These are phyloP conservation scores for Pyrrhoderma lamaoense DNA, from an alignment of 1,284 basidiomycete species.

Conservation along the genomic window DNA sequence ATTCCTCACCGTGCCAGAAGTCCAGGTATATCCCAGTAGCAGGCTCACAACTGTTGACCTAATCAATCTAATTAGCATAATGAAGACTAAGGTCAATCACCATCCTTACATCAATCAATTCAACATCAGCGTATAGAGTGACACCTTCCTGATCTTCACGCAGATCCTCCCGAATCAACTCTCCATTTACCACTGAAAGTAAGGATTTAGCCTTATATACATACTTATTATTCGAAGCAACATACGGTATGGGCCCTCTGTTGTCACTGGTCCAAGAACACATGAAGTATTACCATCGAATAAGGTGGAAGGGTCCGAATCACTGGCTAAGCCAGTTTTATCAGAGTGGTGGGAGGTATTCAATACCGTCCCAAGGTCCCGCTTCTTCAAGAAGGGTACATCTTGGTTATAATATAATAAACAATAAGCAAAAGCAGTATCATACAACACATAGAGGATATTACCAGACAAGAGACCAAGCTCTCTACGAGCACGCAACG, in stretches of 20 bases:
- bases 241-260: constrained; percentile 21
- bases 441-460: too few species aligned
- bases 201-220: too few species aligned
- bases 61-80: not conserved
- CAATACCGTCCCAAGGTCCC: constrained; percentile 16
- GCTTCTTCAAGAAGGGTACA: constrained; percentile 10
- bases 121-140: not conserved
- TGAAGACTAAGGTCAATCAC: not conserved
- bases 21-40: not conserved
- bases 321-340: constrained; percentile 19
- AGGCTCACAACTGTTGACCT: not conserved
- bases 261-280: constrained; percentile 20
- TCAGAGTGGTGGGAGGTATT: constrained; percentile 19
- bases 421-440: too few species aligned
- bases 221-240: constrained; percentile 5
- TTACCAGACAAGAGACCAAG: not conserved
- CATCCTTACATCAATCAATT: not conserved
- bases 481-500: not conserved
- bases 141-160: not conserved
- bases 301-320: constrained; percentile 16
- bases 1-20: not conserved
- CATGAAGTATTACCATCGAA: constrained; percentile 20
- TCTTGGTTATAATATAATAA: not conserved
- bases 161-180: not conserved
- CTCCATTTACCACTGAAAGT: constrained; percentile 21